Evolutionary conservation across 495 filamentous ascomycete genomes (phyloP), one percentile per base, ranked within the genome.

Genomic region (Trichoderma orchidacearum): DNA sequence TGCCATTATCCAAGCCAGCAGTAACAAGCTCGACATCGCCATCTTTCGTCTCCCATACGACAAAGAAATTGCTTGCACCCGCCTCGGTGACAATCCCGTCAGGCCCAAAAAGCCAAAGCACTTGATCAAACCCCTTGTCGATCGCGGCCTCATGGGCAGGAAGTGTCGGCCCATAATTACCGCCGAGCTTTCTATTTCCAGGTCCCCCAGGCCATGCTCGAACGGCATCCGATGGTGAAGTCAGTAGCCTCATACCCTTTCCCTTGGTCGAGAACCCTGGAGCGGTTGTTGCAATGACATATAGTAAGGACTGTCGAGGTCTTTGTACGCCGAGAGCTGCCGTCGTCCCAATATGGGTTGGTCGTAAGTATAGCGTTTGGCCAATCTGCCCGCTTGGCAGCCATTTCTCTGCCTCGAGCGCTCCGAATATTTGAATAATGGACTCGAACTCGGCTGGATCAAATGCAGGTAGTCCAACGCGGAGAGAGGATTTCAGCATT

Each of bases 151-250:
- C 73, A 45, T 90, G 87, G 1, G 89, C 85, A 57, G 86, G 76
- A 35, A 96, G 72, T 27, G 76, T 81, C 5, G 90, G 90, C 0
- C 89, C 90, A 66, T 96, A 95, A 73, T 96, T 96, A 25, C 89
- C 90, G 45, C 89, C 89, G 13, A 96, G 81, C 71, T 96, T 95
- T 48, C 88, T 87, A 61, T 83, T 89, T 0, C 90, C 90, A 64
- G 92, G 92, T 25, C 90, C 90, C 31, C 90, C 90, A 29, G 90
- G 90, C 90, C 90, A 96, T 15, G 90, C 90, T 38, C 90, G 84
- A 55, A 93, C 80, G 67, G 80, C 85, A 64, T 93, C 84, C 45
- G 89, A 82, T 35, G 74, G 70, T 38, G 81, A 86, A 5, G 89
- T 90, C 58, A 91, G 81, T 21, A 96, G 82, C 62, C 79, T 84